These are phyloP conservation scores for Daldinia grandis DNA, from an alignment of 495 filamentous ascomycete species.

Conservation along the genomic window DNA sequence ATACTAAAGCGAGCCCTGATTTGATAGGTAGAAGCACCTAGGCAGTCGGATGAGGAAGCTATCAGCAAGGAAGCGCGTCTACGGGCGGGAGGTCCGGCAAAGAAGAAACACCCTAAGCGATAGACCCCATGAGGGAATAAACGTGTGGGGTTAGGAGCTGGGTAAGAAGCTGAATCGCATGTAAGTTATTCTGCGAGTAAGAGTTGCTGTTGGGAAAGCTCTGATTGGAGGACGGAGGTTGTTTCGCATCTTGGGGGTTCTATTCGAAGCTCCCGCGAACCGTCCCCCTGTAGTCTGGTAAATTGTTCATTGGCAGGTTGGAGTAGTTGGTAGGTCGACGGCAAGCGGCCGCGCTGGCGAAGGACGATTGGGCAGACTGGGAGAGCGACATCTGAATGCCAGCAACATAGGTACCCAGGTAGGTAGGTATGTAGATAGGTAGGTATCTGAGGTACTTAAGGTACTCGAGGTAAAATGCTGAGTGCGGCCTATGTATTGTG, in stretches of 20 bases:
- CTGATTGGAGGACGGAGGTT: constrained; percentile 30
- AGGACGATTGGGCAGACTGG: constrained; percentile 21
- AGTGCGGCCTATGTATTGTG: not conserved
- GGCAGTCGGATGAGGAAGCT: constrained; percentile 22
- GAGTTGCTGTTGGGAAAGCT: constrained; percentile 33
- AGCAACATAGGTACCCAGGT: constrained; percentile 4
- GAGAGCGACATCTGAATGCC: not conserved
- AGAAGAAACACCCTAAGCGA: constrained; percentile 20
- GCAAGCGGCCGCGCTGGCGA: constrained; percentile 26
- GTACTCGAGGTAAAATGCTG: not conserved
- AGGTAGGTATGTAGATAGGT: not conserved
- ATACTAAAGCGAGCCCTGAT: constrained; percentile 5
- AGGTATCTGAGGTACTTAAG: not conserved
- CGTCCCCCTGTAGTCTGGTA: constrained; percentile 27
- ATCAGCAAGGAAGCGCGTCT: constrained; percentile 15
- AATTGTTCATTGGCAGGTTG: constrained; percentile 23
- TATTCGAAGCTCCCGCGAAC: constrained; percentile 38
- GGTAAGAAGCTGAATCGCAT: constrained; percentile 38
- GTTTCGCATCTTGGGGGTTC: constrained; percentile 32
- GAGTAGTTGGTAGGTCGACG: constrained; percentile 19
- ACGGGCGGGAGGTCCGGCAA: constrained; percentile 29
- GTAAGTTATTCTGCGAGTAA: constrained; percentile 34
- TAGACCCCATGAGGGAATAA: constrained; percentile 16
- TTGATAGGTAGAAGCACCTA: constrained; percentile 9
- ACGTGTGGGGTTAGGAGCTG: constrained; percentile 19